Conservation (phyloP, 2,329 filamentous ascomycete species). For the Penicillium sp. region DNA sequence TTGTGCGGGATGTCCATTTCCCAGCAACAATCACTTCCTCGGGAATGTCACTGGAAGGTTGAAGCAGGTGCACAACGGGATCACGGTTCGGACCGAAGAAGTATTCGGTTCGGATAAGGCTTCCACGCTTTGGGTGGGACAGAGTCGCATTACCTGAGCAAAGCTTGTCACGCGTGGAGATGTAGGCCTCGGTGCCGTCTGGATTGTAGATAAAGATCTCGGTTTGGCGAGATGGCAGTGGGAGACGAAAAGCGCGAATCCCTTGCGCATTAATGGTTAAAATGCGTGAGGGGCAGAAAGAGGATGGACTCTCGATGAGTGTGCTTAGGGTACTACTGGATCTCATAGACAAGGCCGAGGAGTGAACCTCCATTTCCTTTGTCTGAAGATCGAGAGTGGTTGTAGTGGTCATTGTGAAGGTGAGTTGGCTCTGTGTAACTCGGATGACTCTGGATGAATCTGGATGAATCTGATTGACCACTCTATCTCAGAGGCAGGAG, state of each 20-base stretch:
- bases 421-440: neutral
- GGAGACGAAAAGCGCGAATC: conserved; percentile 30
- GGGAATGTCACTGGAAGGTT: conserved; percentile 21
- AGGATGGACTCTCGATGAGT: conserved; percentile 5
- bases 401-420: conserved; percentile 5
- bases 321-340: conserved; percentile 13
- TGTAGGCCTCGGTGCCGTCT: conserved; percentile 49
- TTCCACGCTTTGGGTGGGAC: conserved; percentile 38
- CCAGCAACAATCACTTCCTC: conserved; percentile 35
- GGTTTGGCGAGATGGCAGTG: conserved; percentile 41
- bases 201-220: conserved; percentile 36
- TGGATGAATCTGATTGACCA: neutral
- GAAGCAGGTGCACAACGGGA: conserved; percentile 48
- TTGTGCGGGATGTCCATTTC: conserved; percentile 50
- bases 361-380: conserved; percentile 8
- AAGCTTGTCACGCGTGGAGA: conserved; percentile 51
- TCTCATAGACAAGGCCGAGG: conserved; percentile 9
- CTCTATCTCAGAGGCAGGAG: neutral
- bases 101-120: conserved; percentile 56
- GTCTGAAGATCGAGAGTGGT: neutral
- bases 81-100: conserved; percentile 57
- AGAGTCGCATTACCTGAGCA: conserved; percentile 53
- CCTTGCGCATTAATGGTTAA: conserved; percentile 30
- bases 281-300: conserved; percentile 14
- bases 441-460: neutral